Evolutionary conservation across 1,284 basidiomycete genomes (phyloP).

Genomic region (Naganishia cerealis): DNA sequence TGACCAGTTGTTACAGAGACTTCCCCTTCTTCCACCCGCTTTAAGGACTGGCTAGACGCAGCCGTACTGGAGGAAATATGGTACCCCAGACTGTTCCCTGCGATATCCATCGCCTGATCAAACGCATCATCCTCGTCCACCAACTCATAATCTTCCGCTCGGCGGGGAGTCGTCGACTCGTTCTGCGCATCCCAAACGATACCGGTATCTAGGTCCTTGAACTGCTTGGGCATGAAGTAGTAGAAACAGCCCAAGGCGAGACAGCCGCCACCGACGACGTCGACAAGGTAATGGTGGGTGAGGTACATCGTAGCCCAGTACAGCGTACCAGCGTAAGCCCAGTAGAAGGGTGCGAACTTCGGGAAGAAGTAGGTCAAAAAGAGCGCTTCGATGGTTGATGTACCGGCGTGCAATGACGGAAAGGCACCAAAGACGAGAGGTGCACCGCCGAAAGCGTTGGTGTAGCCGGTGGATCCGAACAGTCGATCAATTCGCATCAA

Average conservation of each 20-base stretch:
- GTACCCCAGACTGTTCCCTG: background rate
- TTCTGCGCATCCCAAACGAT: conserved; percentile 49
- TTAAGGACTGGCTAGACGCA: background rate
- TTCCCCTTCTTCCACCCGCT: conserved; percentile 17
- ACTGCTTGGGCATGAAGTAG: conserved; percentile 75
- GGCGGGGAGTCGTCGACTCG: conserved; percentile 24
- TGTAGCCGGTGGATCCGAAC: conserved; percentile 77
- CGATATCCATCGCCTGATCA: conserved; percentile 41
- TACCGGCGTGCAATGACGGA: conserved; percentile 87
- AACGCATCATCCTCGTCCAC: conserved; percentile 39
- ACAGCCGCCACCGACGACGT: conserved; percentile 90
- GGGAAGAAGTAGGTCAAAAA: conserved; percentile 97
- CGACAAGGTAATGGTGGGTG: conserved; percentile 95
- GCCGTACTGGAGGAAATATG: conserved; percentile 17
- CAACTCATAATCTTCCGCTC: conserved; percentile 46
- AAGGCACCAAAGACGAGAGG: conserved; percentile 97
- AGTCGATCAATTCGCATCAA: conserved; percentile 87
- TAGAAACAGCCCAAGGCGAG: conserved; percentile 86
- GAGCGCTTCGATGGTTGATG: conserved; percentile 87
- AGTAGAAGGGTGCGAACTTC: conserved; percentile 64
- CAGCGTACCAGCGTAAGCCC: conserved; percentile 81
- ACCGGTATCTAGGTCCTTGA: conserved; percentile 62
- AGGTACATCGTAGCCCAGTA: conserved; percentile 99
- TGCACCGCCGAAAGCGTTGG: conserved; percentile 76
- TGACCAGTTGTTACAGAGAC: background rate